Evolutionary conservation across 1,139 yeast genomes (phyloP), one percentile per base, ranked within the genome.

Genomic region (Pichia sp.): DNA sequence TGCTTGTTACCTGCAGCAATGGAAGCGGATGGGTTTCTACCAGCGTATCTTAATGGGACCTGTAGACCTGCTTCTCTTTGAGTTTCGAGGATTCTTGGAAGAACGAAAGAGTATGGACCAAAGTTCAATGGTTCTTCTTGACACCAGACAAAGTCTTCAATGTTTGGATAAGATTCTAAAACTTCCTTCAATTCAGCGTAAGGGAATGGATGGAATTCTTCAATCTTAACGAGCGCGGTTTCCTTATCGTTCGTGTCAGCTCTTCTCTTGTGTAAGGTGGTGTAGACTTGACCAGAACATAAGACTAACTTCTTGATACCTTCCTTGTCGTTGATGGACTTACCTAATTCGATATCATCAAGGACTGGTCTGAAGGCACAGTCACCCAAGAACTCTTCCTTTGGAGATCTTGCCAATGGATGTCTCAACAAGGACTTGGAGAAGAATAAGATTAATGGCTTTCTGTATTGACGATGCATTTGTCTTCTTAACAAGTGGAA

Each of bases 61-160:
- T 87, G 85, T 60, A 79, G 76, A 52, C 82, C 81, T 58, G 96
- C 87, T 75, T 89, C 89, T 61, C 78, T 79, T 71, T 93, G 74
- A 48, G 85, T 79, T 50, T 96, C 87, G 58, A 76, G 75, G 58
- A 93, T 73, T 77, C 99, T 87, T 71, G 97, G 99, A 61, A 79
- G 77, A 58, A 78, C 91, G 68, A 70, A 90, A 42, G 86, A 71
- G 87, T 87, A 92, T 52, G 89, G 77, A 74, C 99, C 99, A 85
- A 93, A 93, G 78, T 95, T 95, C 76, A 93, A 81, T 65, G 99
- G 99, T 79, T 95, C 99, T 78, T 95, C 99, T 78, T 95, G 99
- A 75, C 95, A 87, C 95, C 95, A 95, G 49, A 91, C 95, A 65
- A 95, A 76, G 71, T 95, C 99, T 73, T 87, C 85, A 60, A 86